Evolutionary conservation across 495 filamentous ascomycete species (phyloP).

Genomic region (Hypoxylon subgilvum): DNA sequence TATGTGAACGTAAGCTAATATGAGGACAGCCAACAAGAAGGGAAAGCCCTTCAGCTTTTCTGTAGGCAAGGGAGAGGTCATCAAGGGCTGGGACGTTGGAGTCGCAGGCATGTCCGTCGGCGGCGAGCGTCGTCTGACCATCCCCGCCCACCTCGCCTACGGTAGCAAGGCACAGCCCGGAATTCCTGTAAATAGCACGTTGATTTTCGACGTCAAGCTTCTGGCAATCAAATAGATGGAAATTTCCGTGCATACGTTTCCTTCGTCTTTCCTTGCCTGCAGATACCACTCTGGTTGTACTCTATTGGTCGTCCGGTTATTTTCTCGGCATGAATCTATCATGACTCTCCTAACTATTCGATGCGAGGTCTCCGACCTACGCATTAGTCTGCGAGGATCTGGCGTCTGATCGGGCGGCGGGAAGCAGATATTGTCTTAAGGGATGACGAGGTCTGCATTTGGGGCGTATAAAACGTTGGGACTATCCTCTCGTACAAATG

Average conservation of each 20-base stretch:
- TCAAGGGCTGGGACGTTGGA: slow-evolving; percentile 98
- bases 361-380: slow-evolving; percentile 47
- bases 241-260: slow-evolving; percentile 30
- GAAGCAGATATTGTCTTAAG: slow-evolving; percentile 48
- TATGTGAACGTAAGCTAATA: slow-evolving; percentile 39
- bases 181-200: slow-evolving; percentile 86
- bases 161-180: slow-evolving; percentile 77
- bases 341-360: slow-evolving; percentile 26
- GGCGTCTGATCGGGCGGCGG: slow-evolving; percentile 40
- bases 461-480: slow-evolving; percentile 41
- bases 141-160: slow-evolving; percentile 85
- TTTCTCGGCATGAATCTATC: slow-evolving; percentile 16
- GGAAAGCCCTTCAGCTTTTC: slow-evolving; percentile 96
- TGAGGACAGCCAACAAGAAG: slow-evolving; percentile 83
- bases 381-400: slow-evolving; percentile 49
- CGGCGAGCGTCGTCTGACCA: slow-evolving; percentile 87
- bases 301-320: slow-evolving; percentile 34
- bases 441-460: slow-evolving; percentile 57
- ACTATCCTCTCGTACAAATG: slow-evolving; percentile 25
- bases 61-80: slow-evolving; percentile 90
- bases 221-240: slow-evolving; percentile 66
- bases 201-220: slow-evolving; percentile 93
- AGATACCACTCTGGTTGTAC: slow-evolving; percentile 42
- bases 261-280: slow-evolving; percentile 31
- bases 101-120: slow-evolving; percentile 88